Percentiles rank a stretch among this genome's conserved stretches.
Evolutionary conservation across 148 eudicot species (phyloP).

Genomic region (Chenopodium formosanum): DNA sequence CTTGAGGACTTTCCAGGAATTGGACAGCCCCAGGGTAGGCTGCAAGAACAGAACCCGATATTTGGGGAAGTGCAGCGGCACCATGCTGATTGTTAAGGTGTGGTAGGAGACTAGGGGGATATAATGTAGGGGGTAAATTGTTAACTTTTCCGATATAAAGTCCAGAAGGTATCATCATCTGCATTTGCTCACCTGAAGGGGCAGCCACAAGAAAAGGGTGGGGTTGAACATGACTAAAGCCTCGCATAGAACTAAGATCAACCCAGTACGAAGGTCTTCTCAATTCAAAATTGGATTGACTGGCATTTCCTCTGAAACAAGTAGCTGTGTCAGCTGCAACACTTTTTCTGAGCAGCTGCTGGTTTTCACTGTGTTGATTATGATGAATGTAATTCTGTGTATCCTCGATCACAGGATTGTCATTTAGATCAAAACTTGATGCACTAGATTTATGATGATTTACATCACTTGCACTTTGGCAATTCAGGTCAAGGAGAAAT

Average conservation of each 20-base stretch:
- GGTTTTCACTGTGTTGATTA: conserved; percentile 19
- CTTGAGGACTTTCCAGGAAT: conserved; percentile 30
- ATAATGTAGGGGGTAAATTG: conserved; percentile 17
- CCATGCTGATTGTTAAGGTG: conserved; percentile 28
- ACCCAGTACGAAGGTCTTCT: conserved; percentile 38
- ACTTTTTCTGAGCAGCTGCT: conserved; percentile 26
- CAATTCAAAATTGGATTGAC: conserved; percentile 10
- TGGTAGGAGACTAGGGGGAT: conserved; percentile 26
- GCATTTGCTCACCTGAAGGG: conserved; percentile 33
- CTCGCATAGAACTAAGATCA: conserved; percentile 36
- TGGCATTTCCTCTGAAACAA: conserved; percentile 12
- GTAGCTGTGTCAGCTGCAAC: background rate
- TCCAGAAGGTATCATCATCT: conserved; percentile 37
- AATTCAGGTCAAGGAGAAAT: conserved; percentile 35
- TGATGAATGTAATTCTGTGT: conserved; percentile 15
- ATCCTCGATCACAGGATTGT: conserved; percentile 23
- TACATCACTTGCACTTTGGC: conserved; percentile 26
- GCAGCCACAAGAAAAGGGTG: conserved; percentile 37
- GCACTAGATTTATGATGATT: conserved; percentile 14
- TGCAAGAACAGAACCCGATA: conserved; percentile 26
- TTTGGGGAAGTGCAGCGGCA: conserved; percentile 27
- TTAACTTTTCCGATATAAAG: conserved; percentile 32
- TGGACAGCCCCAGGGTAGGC: conserved; percentile 32
- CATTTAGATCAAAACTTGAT: conserved; percentile 40
- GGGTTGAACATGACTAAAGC: conserved; percentile 34